Conservation (phyloP, 1,139 yeast species). For the Suhomyces terraborum region DNA sequence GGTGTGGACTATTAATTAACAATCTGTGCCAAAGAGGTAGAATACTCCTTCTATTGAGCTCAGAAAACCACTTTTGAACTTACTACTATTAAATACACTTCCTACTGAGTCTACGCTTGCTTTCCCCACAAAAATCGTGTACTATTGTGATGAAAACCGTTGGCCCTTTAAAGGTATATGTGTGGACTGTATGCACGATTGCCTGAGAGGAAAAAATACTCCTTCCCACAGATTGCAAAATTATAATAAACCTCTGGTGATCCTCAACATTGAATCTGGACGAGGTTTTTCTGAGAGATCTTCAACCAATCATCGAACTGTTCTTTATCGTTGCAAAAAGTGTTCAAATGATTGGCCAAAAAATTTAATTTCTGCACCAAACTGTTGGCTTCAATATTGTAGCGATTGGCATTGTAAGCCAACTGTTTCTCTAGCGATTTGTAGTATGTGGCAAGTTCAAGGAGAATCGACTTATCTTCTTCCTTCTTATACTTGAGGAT, state of each 20-base stretch:
- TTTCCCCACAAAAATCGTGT: too few relatives aligned
- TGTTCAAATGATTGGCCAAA: conserved; percentile 30
- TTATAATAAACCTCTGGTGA: too few relatives aligned
- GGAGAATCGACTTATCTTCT: conserved; percentile 15
- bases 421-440: conserved; percentile 29
- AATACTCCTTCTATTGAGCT: too few relatives aligned
- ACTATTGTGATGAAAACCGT: too few relatives aligned
- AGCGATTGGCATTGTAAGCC: conserved; percentile 22
- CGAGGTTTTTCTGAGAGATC: not conserved
- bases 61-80: too few relatives aligned
- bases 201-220: too few relatives aligned
- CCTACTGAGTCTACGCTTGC: not conserved
- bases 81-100: not conserved
- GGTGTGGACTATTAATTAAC: too few relatives aligned
- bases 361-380: conserved; percentile 32
- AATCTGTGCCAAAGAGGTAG: too few relatives aligned
- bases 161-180: too few relatives aligned
- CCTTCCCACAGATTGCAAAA: too few relatives aligned
- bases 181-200: too few relatives aligned
- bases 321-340: conserved; percentile 22
- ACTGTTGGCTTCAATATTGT: conserved; percentile 20
- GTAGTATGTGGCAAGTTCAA: conserved; percentile 21
- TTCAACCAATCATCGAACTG: conserved; percentile 20
- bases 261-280: too few relatives aligned
- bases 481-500: conserved; percentile 23